Conservation (phyloP, 352 stramenopile genomes). For the Globisporangium apiculatum region DNA sequence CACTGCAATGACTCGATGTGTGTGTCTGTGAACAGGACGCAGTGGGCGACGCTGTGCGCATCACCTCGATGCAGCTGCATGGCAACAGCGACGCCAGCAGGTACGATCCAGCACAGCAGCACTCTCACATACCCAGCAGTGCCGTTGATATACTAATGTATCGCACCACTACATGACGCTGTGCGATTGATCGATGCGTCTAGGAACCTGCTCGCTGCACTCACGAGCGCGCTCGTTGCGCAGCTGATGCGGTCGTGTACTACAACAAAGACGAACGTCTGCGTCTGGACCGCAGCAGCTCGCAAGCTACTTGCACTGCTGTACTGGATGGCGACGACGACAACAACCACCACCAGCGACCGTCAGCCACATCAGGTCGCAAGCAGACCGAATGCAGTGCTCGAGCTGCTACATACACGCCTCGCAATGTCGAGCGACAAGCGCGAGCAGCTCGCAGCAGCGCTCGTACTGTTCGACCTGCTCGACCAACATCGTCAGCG, state of each 20-base stretch:
- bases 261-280: constrained; percentile 43
- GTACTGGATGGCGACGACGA: constrained; percentile 34
- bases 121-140: too few relatives aligned
- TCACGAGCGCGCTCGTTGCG: constrained; percentile 31
- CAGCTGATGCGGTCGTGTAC: constrained; percentile 35
- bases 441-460: constrained; percentile 39
- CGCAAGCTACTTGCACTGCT: constrained; percentile 44
- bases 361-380: too few relatives aligned
- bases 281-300: constrained; percentile 39
- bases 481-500: constrained; percentile 24
- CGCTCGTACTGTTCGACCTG: constrained; percentile 56
- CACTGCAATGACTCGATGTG: not conserved
- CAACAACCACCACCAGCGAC: too few relatives aligned
- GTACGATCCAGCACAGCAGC: too few relatives aligned
- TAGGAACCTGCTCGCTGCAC: constrained; percentile 38
- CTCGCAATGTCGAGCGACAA: constrained; percentile 18
- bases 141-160: too few relatives aligned
- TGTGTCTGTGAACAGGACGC: not conserved
- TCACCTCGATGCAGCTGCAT: not conserved
- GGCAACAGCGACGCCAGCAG: not conserved
- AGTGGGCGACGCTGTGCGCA: not conserved
- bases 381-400: constrained; percentile 11
- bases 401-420: constrained; percentile 22
- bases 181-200: not conserved
- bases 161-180: not conserved